Base-by-base conservation (phyloP, 768 basidiomycete genomes). In the Rhodotorula sphaerocarpa region DNA sequence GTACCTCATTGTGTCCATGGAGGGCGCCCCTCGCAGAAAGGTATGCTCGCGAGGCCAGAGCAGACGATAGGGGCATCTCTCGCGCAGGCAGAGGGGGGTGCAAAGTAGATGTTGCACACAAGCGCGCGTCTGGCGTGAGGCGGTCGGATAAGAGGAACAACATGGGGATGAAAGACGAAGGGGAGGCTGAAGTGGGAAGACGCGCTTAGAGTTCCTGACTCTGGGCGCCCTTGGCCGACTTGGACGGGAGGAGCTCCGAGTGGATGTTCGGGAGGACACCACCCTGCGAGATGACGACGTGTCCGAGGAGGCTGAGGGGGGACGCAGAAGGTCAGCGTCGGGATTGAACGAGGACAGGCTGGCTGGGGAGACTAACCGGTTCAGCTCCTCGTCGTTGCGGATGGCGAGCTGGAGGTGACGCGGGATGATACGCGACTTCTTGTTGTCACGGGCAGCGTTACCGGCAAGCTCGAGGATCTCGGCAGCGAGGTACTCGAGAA, bases 401-500 rank as follows among this genome's bases (percentile, higher is more conserved):
- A 86, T 85, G 59, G 85, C 84, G 58, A 86, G 81, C 74, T 86
- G 84, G 56, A 86, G 76, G 76, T 86, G 85, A 74, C 85, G 82
- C 59, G 88, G 88, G 25, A 85, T 83, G 69, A 90, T 89, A 77
- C 86, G 83, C 65, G 82, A 80, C 79, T 86, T 87, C 79, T 86
- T 86, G 79, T 87, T 84, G 73, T 88, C 86, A 63, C 84, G 82
- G 52, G 87, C 86, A 48, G 70, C 78, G 77, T 79, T 79, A 71
- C 88, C 88, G 57, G 88, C 87, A 48, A 90, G 79, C 75, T 90
- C 88, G 55, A 90, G 81, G 72, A 91, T 84, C 76, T 91, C 89
- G 33, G 88, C 89, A 10, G 84, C 82, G 42, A 91, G 81, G 75
- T 91, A 90, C 76, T 90, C 89, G 31, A 90, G 80, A 57, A 90